Conservation (phyloP, 208 protist genomes). For the Trypanosoma congolense region DNA sequence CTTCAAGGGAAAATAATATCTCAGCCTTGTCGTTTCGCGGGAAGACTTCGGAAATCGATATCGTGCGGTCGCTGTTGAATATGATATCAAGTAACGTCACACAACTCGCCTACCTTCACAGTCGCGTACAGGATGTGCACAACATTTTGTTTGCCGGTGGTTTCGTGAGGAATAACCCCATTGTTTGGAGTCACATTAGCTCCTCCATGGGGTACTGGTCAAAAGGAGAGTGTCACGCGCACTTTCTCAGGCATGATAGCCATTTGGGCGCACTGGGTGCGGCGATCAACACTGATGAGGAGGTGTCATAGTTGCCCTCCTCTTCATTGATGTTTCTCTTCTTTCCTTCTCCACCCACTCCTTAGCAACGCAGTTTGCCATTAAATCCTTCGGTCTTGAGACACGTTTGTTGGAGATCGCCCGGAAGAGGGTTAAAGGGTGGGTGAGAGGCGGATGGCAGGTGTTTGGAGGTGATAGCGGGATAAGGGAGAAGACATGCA, state of each 20-base stretch:
- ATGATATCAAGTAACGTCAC: constrained; percentile 96
- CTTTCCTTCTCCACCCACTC: neutral
- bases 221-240: constrained; percentile 77
- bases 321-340: constrained; percentile 4
- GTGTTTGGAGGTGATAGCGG: too few species aligned
- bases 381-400: too few species aligned
- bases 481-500: too few species aligned
- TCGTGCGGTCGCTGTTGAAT: constrained; percentile 88
- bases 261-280: constrained; percentile 93
- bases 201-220: constrained; percentile 94
- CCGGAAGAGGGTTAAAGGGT: too few species aligned
- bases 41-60: constrained; percentile 61
- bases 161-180: constrained; percentile 91
- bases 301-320: neutral
- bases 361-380: too few species aligned
- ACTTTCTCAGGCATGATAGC: constrained; percentile 95
- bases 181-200: constrained; percentile 89
- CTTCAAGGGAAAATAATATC: neutral
- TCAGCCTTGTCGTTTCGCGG: neutral
- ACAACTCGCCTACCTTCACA: constrained; percentile 94
- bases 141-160: constrained; percentile 95
- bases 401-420: too few species aligned
- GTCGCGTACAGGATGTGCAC: constrained; percentile 78
- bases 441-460: too few species aligned
- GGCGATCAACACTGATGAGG: constrained; percentile 23